Percentiles rank a stretch among this genome's conserved stretches.
phyloP scores from a whole-genome alignment of 2,329 filamentous ascomycete genomes.

The Trichoderma polysporum region DNA sequence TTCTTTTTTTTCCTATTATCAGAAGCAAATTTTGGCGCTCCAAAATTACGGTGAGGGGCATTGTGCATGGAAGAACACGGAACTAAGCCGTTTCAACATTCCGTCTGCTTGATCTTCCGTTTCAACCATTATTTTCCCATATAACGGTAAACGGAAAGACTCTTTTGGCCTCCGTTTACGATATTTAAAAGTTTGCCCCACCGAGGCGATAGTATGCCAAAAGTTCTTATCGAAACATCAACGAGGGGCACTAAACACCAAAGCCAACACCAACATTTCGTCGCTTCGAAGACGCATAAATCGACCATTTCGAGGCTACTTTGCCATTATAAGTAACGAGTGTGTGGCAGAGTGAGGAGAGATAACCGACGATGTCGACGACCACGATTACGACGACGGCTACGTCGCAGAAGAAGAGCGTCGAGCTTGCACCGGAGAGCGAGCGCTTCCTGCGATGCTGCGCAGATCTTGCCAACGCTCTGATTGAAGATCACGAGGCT shows the following conservation, averaged over 20 bases:
- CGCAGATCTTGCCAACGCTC: conserved; percentile 87
- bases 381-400: conserved; percentile 65
- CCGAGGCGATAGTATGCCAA: conserved; percentile 10
- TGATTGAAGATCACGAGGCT: conserved; percentile 92
- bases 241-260: conserved; percentile 12
- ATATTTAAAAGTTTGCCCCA: neutral
- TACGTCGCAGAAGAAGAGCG: conserved; percentile 68
- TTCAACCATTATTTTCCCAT: too few species aligned
- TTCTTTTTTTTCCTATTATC: neutral
- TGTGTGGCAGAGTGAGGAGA: neutral
- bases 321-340: neutral
- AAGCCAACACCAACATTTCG: neutral
- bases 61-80: neutral
- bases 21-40: neutral
- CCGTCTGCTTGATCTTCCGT: neutral
- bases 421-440: conserved; percentile 84
- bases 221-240: conserved; percentile 18
- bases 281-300: neutral
- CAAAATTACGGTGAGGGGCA: conserved; percentile 10
- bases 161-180: neutral
- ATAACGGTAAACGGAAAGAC: neutral
- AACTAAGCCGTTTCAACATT: neutral
- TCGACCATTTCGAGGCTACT: neutral
- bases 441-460: conserved; percentile 93
- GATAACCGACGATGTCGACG: conserved; percentile 38